phyloP scores from a whole-genome alignment of 2,329 filamentous ascomycete species.

The Cladosporium phlei region DNA sequence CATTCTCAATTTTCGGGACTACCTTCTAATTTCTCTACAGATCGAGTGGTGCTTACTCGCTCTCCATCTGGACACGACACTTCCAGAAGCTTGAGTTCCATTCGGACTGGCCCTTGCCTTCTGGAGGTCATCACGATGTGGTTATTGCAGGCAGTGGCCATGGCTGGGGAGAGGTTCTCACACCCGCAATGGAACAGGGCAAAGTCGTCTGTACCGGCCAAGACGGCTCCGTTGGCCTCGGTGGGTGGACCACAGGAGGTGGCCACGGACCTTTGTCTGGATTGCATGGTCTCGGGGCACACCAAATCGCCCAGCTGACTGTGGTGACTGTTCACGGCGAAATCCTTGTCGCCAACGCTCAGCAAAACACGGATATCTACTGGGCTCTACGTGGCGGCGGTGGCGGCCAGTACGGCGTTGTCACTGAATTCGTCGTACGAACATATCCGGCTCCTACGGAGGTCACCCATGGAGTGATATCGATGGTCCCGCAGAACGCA shows the following conservation, averaged over 20 bases:
- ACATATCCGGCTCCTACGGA: constrained; percentile 25
- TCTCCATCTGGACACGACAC: constrained; percentile 18
- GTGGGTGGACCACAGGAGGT: constrained; percentile 16
- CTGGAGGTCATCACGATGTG: constrained; percentile 10
- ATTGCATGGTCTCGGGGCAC: constrained; percentile 16
- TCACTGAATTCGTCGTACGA: constrained; percentile 15
- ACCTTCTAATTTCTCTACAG: background rate
- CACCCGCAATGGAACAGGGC: constrained; percentile 15
- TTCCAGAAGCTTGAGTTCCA: constrained; percentile 13
- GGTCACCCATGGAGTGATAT: constrained; percentile 15
- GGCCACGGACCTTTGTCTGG: constrained; percentile 17
- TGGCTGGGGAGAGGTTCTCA: constrained; percentile 22
- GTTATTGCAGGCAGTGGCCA: constrained; percentile 26
- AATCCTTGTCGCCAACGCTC: constrained; percentile 13
- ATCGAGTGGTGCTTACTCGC: constrained; percentile 16
- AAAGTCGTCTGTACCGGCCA: constrained; percentile 18
- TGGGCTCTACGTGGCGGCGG: constrained; percentile 19
- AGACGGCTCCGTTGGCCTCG: constrained; percentile 16
- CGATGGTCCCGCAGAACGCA: constrained; percentile 20
- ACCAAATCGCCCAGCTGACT: constrained; percentile 16
- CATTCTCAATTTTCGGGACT: background rate
- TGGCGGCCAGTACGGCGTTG: constrained; percentile 14
- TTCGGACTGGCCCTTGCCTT: constrained; percentile 5
- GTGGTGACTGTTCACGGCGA: constrained; percentile 16
- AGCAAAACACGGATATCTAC: constrained; percentile 19